Evolutionary conservation across 305 asterid genomes (phyloP).

Genomic region (Stenogyne calaminthoides): DNA sequence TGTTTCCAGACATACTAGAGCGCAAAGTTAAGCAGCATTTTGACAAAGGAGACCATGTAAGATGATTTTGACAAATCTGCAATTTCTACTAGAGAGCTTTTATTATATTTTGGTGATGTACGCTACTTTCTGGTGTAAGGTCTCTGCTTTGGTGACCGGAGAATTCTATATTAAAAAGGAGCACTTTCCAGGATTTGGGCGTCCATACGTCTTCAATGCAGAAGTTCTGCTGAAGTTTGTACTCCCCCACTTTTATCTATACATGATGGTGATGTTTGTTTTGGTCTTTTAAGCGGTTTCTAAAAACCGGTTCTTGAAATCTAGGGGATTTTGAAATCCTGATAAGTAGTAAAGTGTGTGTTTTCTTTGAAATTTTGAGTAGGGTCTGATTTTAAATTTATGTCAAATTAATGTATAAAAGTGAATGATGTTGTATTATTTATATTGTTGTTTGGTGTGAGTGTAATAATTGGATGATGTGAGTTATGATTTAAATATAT

Average conservation of each 20-base stretch:
- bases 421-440: too few species aligned
- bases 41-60: slow-evolving; percentile 87
- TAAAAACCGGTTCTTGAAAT: too few species aligned
- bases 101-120: slow-evolving; percentile 46
- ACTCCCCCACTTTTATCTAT: slow-evolving; percentile 10
- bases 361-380: too few species aligned
- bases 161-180: slow-evolving; percentile 92
- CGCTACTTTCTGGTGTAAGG: slow-evolving; percentile 60
- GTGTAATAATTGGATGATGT: too few species aligned
- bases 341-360: too few species aligned
- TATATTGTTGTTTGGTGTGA: too few species aligned
- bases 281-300: too few species aligned
- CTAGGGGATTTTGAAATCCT: too few species aligned
- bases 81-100: slow-evolving; percentile 31
- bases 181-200: slow-evolving; percentile 98
- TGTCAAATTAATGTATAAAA: too few species aligned
- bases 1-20: slow-evolving; percentile 91
- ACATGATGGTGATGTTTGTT: neutral
- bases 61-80: slow-evolving; percentile 27
- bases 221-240: slow-evolving; percentile 74
- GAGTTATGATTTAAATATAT: too few species aligned
- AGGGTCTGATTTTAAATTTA: too few species aligned
- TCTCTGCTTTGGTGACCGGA: slow-evolving; percentile 97
- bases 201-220: slow-evolving; percentile 88
- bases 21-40: slow-evolving; percentile 80